A percentile compares a stretch with the other conserved stretches of the same genome.
Conservation (phyloP, 208 protist species). For the Trypanosoma congolense region DNA sequence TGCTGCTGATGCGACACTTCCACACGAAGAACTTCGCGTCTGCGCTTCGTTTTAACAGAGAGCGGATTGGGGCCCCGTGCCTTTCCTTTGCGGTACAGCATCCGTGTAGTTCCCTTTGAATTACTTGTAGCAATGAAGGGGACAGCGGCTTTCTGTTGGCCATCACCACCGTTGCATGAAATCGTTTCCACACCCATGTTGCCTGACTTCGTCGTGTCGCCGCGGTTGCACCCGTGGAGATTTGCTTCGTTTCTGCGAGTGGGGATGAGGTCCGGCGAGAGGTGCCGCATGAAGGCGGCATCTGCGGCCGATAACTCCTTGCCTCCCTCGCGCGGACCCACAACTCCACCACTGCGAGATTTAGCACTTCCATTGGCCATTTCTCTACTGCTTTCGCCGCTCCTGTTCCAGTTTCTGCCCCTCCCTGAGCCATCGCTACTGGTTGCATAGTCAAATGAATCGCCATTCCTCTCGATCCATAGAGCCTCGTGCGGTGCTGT, state of each 20-base stretch:
- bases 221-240: no score
- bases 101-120: no score
- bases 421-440: no score
- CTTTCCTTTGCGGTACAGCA: background rate
- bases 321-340: slow-evolving; percentile 1
- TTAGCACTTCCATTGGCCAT: background rate
- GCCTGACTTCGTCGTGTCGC: no score
- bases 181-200: no score
- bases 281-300: slow-evolving; percentile 24
- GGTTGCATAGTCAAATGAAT: slow-evolving; percentile 43
- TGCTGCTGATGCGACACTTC: background rate
- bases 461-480: slow-evolving; percentile 68
- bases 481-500: slow-evolving; percentile 47
- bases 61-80: slow-evolving; percentile 54
- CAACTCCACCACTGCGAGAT: background rate
- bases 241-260: no score
- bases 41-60: slow-evolving; percentile 74
- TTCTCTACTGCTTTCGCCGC: slow-evolving; percentile 1
- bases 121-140: no score
- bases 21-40: slow-evolving; percentile 61
- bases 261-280: slow-evolving; percentile 9
- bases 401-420: slow-evolving; percentile 1
- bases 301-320: slow-evolving; percentile 25
- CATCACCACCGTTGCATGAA: no score
- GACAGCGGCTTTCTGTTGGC: no score